Base-by-base conservation (phyloP, 78 protist genomes). In the Dictyostelium capitatum region DNA sequence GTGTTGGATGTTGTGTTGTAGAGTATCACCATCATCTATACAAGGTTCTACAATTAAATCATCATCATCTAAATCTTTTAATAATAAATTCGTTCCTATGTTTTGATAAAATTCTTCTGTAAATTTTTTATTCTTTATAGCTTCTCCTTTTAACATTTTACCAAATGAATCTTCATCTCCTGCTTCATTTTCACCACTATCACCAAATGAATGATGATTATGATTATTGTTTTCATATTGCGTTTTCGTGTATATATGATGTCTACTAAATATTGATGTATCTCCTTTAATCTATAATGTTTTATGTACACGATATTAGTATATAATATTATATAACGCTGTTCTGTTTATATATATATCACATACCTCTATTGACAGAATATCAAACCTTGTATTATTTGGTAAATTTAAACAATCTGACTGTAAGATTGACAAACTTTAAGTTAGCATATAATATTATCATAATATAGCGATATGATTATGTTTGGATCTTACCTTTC, bases 281-380 rank as follows among this genome's bases (percentile, higher is more conserved):
- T 62, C 70, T 62, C 70, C 70, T 62, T 62, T 62, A 62, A 62
- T 62, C 14, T n/a, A n/a, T n/a, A n/a, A n/a, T n/a, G n/a, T n/a
- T n/a, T n/a, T n/a, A n/a, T n/a, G n/a, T n/a, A n/a, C n/a, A n/a
- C n/a, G n/a, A n/a, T n/a, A n/a, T n/a, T n/a, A n/a, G n/a, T n/a
- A n/a, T 53, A 53, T 53, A 53, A 53, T 11, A 14, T 53, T 37
- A 37, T 37, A 37, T 37, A 37, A 37, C n/a, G n/a, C n/a, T n/a
- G n/a, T n/a, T n/a, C n/a, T n/a, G 2, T 37, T 37, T 37, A 37
- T 37, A 1, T 37, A 37, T 37, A 2, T 37, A 37, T 37, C 43
- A 37, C 43, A 37, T 37, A 37, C 43, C 43, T 62, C 70, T 11
- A 62, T 62, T 3, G 70, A 62, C 14, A 62, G 70, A 11, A 62